Base-by-base conservation (phyloP, 2,329 filamentous ascomycete species). In the Pseudogymnoascus sp. region DNA sequence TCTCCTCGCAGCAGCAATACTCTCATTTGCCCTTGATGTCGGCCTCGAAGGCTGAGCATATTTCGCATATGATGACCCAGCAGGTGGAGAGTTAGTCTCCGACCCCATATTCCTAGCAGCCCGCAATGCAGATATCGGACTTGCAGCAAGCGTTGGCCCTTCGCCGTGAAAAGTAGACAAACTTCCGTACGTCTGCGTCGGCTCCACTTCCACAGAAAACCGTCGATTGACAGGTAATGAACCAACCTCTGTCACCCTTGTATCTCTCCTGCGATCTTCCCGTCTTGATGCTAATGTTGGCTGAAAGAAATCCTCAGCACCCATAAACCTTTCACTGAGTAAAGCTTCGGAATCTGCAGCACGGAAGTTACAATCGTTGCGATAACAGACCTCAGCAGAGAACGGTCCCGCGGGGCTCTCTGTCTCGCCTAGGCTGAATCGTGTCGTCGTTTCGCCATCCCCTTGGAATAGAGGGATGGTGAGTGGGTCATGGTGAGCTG, bases 321-420 rank as follows among this genome's bases (percentile, higher is more conserved):
- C 92, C 84, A 96, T 92, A 71, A 97, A 96, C 33, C 91, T 88
- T 12, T 93, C 97, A 76, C 93, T 96, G 45, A 97, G 77, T 7
- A 97, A 77, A 4, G 93, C 88, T 75, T 97, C 95, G 0, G 92
- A 89, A 74, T 97, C 91, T 69, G 96, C 93, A 40, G 97, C 86
- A 52, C 89, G 87, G 74, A 99, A 97, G 70, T 89, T 91, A 77
- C 91, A 96, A 71, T 95, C 91, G 63, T 86, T 90, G 66, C 95
- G 88, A 75, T 96, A 96, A 9, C 87, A 86, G 31, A 96, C 90
- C 38, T 88, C 85, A 60, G 93, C 88, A 63, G 87, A 88, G 69
- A 99, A 85, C 4, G 89, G 87, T 25, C 95, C 95, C 28, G 91
- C 89, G 9, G 93, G 92, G 31, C 93, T 91, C 63, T 96, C 90